Base-by-base conservation (phyloP, 352 stramenopile genomes). In the Elongisporangium undulatum region DNA sequence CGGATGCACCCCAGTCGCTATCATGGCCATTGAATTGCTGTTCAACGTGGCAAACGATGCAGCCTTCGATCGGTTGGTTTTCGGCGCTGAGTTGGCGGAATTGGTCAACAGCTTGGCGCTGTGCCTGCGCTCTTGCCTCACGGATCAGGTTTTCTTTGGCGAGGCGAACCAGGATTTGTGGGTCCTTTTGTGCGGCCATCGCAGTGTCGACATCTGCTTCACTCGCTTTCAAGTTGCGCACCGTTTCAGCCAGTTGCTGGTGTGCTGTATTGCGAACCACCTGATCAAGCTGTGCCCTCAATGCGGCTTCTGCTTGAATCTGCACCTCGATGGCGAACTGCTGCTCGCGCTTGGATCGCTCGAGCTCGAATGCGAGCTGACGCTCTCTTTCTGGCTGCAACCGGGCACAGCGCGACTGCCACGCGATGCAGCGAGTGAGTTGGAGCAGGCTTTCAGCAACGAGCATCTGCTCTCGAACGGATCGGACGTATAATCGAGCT, bases 261-360 rank as follows among this genome's bases (percentile, higher is more conserved):
- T 61, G 48, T 48, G 49, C 49, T 17, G 48, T 10, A 20, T 61
- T 61, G 19, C 55, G 55, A 24, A 61, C 55, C 12, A 55, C 24
- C 4, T 49, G 23, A 7, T 49, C 26, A 19, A 61, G 48, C 2
- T 61, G 45, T 45, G n/a, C n/a, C n/a, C 6, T 34, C 23, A 49
- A 26, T 9, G 45, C 9, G 16, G 48, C 48, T 13, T 54, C 55
- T 20, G 24, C 55, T 10, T 21, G 17, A 3, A 22, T n/a, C 10
- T 50, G 45, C 4, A 29, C 45, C 21, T 54, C 17, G 4, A 34
- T 6, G 20, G 55, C 24, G 13, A 29, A 34, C 17, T 48, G 4
- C 6, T 26, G 22, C 17, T 61, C 55, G 17, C 24, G 22, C 1
- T 50, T 15, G 0, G 17, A 17, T 26, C 55, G 49, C 17, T 5